Base-by-base conservation (phyloP, 2,329 filamentous ascomycete species). In the Pseudonectria foliicola region DNA sequence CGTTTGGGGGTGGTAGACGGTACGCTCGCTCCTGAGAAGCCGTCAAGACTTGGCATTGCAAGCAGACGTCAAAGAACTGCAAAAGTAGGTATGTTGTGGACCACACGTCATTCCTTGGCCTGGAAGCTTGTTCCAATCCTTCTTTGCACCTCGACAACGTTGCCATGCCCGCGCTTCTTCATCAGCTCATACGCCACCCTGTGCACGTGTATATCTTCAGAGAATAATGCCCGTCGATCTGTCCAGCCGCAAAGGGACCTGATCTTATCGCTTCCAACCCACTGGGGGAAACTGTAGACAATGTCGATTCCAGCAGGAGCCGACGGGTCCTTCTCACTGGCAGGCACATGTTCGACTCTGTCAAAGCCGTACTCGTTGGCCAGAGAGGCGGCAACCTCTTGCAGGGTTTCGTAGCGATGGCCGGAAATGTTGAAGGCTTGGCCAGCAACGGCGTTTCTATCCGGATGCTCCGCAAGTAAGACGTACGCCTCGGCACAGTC, bases 401-500 rank as follows among this genome's bases (percentile, higher is more conserved):
- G 44, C 0, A 64, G 43, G 0, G 65, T 71, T 49, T 71, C 68
- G 43, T 70, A 71, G 4, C 52, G 44, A 15, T 54, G 39, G 0
- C 55, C 56, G 3, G 68, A 71, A 27, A 72, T 62, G 43, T 72
- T 72, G 42, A 66, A 71, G 4, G 48, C 57, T 35, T 68, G 54
- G 0, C 62, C 64, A 4, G 45, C 48, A 1, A 71, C 53, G 1
- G 45, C 49, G 1, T 25, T 31, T 13, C 59, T 53, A 10, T 54
- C 40, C 2, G 40, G 11, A n/a, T 67, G 55, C 16, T 55, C 48
- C 0, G 66, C 68, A 3, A 73, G 52, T 1, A 64, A 56, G 4
- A 71, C 50, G 37, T 72, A 73, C 0, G 66, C 67, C 12, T 67
- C 62, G 3, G 51, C 68, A 30, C 67, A 71, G 41, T 73, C 69